Base-by-base conservation (phyloP, 441 rosid species). In the Breynia disticha region DNA sequence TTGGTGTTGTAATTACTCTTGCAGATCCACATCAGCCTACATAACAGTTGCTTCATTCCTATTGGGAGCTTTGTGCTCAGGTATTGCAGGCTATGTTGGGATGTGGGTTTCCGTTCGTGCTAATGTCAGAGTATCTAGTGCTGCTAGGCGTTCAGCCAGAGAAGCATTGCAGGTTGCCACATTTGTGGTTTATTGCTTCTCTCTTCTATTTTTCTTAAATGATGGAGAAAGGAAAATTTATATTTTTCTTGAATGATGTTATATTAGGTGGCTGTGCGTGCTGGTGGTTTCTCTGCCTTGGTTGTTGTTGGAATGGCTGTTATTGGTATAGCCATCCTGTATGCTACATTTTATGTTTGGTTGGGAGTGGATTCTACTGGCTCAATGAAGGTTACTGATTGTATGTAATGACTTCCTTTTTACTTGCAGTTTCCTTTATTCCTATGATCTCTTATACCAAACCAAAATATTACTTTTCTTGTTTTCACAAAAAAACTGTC, bases 71-170 rank as follows among this genome's bases (percentile, higher is more conserved):
- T 54, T 93, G 49, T 93, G 99, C 68, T 93, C 97, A 19, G 99
- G 97, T 71, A 54, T 76, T 59, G 99, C 97, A 1, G 99, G 97
- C 58, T 93, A 93, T 74, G 86, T 93, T 70, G 99, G 99, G 53
- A 93, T 93, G 96, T 93, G 99, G 97, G 97, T 93, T 57, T 93
- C 96, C 14, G 97, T 93, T 52, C 99, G 95, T 67, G 97, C 99
- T 66, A 93, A 93, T 76, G 99, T 87, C 54, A 83, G 97, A 65
- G 99, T 93, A 60, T 80, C 97, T 52, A 86, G 96, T 79, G 96
- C 99, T 39, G 99, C 99, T 55, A 84, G 97, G 68, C 86, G 97
- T 64, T 93, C 99, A 59, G 90, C 96, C 17, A 86, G 99, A 77
- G 97, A 91, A 76, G 98, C 96, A 54, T 67, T 91, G 84, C 96